Conservation (phyloP, 371 early-diverging fungal genomes). For the Actinomucor elegans region DNA sequence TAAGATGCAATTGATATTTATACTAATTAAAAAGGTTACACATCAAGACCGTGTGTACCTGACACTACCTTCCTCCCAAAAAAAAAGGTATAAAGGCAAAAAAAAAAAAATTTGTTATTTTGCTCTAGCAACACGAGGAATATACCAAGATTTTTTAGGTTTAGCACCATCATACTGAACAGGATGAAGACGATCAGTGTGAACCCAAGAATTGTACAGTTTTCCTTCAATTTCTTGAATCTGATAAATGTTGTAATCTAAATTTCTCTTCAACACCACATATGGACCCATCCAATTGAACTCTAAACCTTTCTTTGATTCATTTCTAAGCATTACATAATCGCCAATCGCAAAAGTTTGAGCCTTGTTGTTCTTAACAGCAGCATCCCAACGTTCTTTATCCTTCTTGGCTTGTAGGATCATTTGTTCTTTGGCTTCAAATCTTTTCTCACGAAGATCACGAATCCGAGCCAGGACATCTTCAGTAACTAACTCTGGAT, state of each 20-base stretch:
- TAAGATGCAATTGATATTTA: too few relatives aligned
- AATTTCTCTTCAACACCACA: not conserved
- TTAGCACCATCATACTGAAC: not conserved
- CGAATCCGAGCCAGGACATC: not conserved
- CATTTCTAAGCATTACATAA: not conserved
- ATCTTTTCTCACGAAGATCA: not conserved
- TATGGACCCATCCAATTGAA: conserved; percentile 8
- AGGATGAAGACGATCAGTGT: conserved; percentile 1
- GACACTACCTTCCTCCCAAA: too few relatives aligned
- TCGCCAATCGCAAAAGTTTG: conserved; percentile 5
- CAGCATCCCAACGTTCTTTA: conserved; percentile 14
- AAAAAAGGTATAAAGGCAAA: too few relatives aligned
- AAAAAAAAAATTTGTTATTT: not conserved
- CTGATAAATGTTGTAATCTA: conserved; percentile 3
- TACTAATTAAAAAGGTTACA: too few relatives aligned
- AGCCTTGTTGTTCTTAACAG: too few relatives aligned
- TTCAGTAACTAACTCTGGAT: not conserved
- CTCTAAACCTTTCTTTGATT: conserved; percentile 9
- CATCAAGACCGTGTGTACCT: too few relatives aligned
- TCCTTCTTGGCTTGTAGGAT: not conserved
- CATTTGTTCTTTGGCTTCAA: not conserved
- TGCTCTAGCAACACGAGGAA: not conserved
- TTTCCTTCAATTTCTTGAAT: not conserved
- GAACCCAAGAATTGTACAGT: conserved; percentile 3
- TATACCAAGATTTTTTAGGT: not conserved